phyloP scores from a whole-genome alignment of 1,284 basidiomycete genomes.

The Inonotus hispidus region DNA sequence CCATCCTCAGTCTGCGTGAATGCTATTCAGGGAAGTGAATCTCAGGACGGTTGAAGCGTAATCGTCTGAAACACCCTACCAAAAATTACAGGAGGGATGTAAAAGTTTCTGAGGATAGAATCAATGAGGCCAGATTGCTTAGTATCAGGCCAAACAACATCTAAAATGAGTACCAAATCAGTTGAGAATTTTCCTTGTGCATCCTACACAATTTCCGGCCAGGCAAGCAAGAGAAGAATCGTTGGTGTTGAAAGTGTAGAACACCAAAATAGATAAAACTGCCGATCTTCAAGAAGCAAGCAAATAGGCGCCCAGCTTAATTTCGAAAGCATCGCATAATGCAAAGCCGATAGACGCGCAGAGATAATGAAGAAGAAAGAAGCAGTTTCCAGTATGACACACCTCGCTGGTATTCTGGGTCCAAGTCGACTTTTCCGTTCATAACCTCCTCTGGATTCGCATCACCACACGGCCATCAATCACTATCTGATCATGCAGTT shows the following conservation, averaged over 20 bases:
- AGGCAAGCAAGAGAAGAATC: background rate
- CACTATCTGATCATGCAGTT: background rate
- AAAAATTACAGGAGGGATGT: conserved; percentile 71
- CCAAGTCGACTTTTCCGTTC: conserved; percentile 53
- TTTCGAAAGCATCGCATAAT: background rate
- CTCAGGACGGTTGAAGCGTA: background rate
- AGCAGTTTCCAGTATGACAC: conserved; percentile 14
- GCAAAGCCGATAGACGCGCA: background rate
- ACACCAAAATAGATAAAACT: background rate
- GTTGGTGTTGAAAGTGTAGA: background rate
- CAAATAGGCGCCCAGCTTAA: background rate
- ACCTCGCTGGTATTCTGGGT: conserved; percentile 76
- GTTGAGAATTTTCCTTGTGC: background rate
- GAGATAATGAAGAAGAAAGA: background rate
- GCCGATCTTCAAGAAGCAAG: background rate
- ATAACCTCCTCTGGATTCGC: conserved; percentile 53
- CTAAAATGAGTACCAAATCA: conserved; percentile 30
- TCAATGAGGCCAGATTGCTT: conserved; percentile 72
- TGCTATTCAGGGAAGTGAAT: conserved; percentile 29
- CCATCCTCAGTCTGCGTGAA: conserved; percentile 49
- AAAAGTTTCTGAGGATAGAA: conserved; percentile 69
- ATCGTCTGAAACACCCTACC: conserved; percentile 29
- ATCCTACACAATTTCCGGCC: background rate
- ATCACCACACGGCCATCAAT: background rate
- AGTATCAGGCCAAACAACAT: conserved; percentile 64